phyloP scores from a whole-genome alignment of 768 basidiomycete genomes.

The Vishniacozyma victoriae region DNA sequence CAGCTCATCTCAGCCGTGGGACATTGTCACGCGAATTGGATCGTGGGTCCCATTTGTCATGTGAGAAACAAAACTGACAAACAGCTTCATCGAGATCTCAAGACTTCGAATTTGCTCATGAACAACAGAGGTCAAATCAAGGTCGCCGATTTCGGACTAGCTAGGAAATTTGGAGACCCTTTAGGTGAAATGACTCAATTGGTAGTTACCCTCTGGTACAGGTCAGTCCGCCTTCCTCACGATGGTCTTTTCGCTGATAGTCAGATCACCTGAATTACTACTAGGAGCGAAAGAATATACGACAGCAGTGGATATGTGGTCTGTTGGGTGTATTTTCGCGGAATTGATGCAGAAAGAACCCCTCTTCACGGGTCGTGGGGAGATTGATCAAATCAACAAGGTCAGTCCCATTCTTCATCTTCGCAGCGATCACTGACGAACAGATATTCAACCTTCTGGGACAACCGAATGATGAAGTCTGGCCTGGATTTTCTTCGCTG shows the following conservation, averaged over 20 bases:
- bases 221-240: constrained; percentile 55
- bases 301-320: constrained; percentile 97
- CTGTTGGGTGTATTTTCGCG: constrained; percentile 96
- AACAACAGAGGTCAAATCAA: constrained; percentile 98
- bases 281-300: constrained; percentile 89
- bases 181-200: constrained; percentile 95
- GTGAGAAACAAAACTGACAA: neutral
- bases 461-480: constrained; percentile 75
- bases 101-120: constrained; percentile 96
- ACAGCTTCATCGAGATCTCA: constrained; percentile 82
- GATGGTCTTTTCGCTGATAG: neutral
- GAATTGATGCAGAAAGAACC: constrained; percentile 93
- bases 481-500: constrained; percentile 75
- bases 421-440: neutral
- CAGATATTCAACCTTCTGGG: constrained; percentile 89
- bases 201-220: constrained; percentile 97
- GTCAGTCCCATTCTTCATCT: constrained; percentile 28
- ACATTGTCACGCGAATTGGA: constrained; percentile 95
- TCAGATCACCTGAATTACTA: constrained; percentile 69
- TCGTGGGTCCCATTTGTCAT: constrained; percentile 46
- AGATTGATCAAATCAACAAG: constrained; percentile 84
- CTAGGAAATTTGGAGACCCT: constrained; percentile 91
- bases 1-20: constrained; percentile 89
- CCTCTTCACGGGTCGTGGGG: constrained; percentile 93
- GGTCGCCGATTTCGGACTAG: constrained; percentile 96